Conservation (phyloP, 176 grass and related monocot genomes). For the Bothriochloa decipiens region DNA sequence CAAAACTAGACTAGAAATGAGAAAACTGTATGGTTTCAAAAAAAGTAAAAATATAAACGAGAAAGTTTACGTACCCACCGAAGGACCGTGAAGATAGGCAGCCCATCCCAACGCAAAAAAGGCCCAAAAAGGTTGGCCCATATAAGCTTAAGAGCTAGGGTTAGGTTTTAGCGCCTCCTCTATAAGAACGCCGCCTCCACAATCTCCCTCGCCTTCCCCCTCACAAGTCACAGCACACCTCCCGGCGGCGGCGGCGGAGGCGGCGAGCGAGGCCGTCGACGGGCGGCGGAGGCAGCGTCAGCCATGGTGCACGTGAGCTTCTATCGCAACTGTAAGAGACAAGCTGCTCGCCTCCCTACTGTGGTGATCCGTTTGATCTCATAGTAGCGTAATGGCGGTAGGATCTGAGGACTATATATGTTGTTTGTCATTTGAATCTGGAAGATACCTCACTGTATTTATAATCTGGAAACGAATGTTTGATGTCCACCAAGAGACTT, state of each 20-base stretch:
- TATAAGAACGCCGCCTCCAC: constrained; percentile 44
- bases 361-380: background rate
- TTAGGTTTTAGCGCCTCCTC: constrained; percentile 61
- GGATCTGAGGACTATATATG: background rate
- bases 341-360: background rate
- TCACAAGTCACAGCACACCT: background rate
- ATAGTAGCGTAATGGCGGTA: background rate
- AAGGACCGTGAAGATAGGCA: background rate
- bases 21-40: too few relatives aligned
- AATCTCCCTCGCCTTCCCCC: background rate
- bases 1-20: too few relatives aligned
- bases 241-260: background rate
- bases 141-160: constrained; percentile 33
- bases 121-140: constrained; percentile 20
- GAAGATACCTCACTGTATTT: background rate
- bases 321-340: constrained; percentile 46
- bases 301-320: constrained; percentile 50
- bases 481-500: background rate
- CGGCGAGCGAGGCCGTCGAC: constrained; percentile 14
- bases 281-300: constrained; percentile 7
- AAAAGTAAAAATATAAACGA: too few relatives aligned
- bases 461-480: background rate
- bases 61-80: too few relatives aligned
- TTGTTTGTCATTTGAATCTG: background rate
- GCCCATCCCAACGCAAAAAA: background rate